phyloP scores from a whole-genome alignment of 495 filamentous ascomycete genomes.

The Tuber microsphaerosporum region DNA sequence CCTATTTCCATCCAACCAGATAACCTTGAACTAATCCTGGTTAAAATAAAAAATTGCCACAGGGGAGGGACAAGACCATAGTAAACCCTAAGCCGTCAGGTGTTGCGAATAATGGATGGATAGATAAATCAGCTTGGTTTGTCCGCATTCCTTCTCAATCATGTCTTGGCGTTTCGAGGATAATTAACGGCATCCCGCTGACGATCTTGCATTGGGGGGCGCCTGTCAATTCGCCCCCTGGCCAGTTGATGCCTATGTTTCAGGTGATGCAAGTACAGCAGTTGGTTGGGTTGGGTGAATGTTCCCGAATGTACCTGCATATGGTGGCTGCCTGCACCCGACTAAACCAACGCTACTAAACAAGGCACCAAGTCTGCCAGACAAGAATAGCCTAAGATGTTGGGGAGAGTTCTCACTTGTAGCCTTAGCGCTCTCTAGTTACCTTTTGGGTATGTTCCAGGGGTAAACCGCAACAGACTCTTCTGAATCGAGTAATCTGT shows the following conservation, averaged over 20 bases:
- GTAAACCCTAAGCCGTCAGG: not conserved
- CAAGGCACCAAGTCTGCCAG: not conserved
- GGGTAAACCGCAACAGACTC: constrained; percentile 24
- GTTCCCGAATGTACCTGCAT: not conserved
- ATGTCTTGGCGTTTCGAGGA: not conserved
- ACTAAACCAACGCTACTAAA: not conserved
- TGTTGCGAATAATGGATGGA: not conserved
- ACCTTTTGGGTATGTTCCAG: constrained; percentile 13
- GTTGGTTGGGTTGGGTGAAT: not conserved
- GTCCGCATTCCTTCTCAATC: not conserved
- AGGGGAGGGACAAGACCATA: not conserved
- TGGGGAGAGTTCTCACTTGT: not conserved
- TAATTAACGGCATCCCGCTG: not conserved
- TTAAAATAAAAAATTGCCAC: not conserved
- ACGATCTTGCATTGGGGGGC: not conserved
- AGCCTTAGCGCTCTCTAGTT: constrained; percentile 16
- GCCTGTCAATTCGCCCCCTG: not conserved
- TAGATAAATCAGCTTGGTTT: not conserved
- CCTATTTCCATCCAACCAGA: not conserved
- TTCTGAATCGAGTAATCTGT: constrained; percentile 23
- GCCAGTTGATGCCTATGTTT: not conserved
- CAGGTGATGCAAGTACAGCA: not conserved
- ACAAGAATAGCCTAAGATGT: not conserved
- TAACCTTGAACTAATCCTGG: not conserved
- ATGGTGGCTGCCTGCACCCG: not conserved